phyloP scores from a whole-genome alignment of 352 stramenopile genomes.

The Blastocystis sp. region DNA sequence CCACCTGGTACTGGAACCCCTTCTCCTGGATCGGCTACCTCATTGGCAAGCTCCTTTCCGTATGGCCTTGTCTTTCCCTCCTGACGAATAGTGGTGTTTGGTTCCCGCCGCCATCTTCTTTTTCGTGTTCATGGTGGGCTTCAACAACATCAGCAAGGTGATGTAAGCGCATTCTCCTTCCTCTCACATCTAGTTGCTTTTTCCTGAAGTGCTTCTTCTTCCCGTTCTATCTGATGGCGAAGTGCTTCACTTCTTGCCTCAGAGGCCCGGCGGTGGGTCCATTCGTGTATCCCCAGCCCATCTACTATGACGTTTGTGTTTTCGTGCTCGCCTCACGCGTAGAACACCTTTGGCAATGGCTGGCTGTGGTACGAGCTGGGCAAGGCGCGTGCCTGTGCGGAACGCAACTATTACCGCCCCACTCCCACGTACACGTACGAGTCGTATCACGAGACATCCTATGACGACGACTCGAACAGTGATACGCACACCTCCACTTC shows the following conservation, averaged over 20 bases:
- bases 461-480: neutral
- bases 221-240: constrained; percentile 16
- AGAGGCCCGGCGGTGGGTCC: neutral
- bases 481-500: constrained; percentile 43
- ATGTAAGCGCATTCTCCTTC: neutral
- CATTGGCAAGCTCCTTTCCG: neutral
- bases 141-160: constrained; percentile 22
- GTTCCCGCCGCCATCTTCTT: constrained; percentile 2
- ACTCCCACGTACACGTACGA: constrained; percentile 11
- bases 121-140: constrained; percentile 52
- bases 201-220: constrained; percentile 63
- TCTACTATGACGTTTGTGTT: constrained; percentile 12
- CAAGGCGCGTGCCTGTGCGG: neutral
- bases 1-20: neutral
- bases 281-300: neutral
- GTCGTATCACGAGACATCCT: neutral
- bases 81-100: neutral
- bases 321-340: neutral
- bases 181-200: neutral
- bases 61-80: constrained; percentile 6
- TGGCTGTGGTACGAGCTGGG: constrained; percentile 65
- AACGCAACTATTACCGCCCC: neutral
- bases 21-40: neutral
- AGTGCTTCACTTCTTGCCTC: neutral
- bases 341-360: constrained; percentile 61